Base-by-base conservation (phyloP, 768 basidiomycete genomes). In the Phylloporus scabripes region DNA sequence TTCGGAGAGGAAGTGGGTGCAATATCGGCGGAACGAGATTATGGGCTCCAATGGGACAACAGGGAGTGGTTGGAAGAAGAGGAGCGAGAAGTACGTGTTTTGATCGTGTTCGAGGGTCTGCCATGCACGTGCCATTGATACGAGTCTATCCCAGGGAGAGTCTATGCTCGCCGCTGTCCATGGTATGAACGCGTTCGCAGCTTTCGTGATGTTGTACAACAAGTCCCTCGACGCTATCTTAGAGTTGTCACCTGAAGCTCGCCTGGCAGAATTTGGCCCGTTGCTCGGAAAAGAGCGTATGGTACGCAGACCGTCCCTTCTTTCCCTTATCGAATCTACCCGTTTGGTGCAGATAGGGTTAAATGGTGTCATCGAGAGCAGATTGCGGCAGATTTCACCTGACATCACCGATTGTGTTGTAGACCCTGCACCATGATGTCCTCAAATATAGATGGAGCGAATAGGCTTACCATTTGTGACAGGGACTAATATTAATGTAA, bases 171-270 rank as follows among this genome's bases (percentile, higher is more conserved):
- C 79, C 0, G 60, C 64, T 1, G 70, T 79, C 8, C 67, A 72
- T 5, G 82, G 84, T 14, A 81, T 90, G 79, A 90, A 90, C 50
- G 66, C 71, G 6, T 86, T 87, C 60, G 80, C 81, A 1, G 81
- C 87, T 6, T 74, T 77, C n/a, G 65, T 83, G 4, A 74, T 90
- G 49, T 66, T 88, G 2, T 79, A 73, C 45, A 75, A 80, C 49
- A 70, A 72, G 7, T 67, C 72, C 4, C 57, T 85, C 6, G 74
- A 81, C 14, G 72, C 78, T 4, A 79, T 87, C 57, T 57, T 90
- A 21, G 71, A 77, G 12, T 63, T 76, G 64, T 61, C 68, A 8
- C 61, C 78, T 3, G 73, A 82, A 34, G 71, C 66, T 32, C 71
- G 85, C 43, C 34, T 76, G 9, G 63, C 70, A 12, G 60, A 65